Evolutionary conservation across 2,329 filamentous ascomycete species (phyloP).

Genomic region (Penicillium sp.): DNA sequence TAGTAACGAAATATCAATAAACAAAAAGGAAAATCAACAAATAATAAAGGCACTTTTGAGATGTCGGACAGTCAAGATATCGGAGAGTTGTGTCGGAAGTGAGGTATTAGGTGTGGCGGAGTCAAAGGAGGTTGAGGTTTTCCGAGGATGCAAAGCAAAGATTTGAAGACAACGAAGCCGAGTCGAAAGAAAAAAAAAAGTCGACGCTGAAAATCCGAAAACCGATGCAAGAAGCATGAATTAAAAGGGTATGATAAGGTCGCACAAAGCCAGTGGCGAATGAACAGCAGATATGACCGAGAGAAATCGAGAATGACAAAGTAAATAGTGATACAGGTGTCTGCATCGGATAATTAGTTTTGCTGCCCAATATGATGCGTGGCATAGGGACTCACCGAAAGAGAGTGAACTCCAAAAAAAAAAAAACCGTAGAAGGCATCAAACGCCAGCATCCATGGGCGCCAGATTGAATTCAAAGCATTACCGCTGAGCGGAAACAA

Average conservation of each 20-base stretch:
- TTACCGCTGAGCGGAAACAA: conserved; percentile 20
- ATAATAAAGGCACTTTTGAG: conserved; percentile 24
- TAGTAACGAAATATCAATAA: conserved; percentile 16
- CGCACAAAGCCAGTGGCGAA: conserved; percentile 21
- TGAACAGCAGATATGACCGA: conserved; percentile 19
- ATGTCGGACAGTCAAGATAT: conserved; percentile 9
- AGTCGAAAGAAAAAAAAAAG: conserved; percentile 14
- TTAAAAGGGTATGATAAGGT: conserved; percentile 30
- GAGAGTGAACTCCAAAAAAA: conserved; percentile 21
- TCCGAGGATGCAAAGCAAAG: conserved; percentile 14
- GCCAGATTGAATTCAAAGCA: conserved; percentile 22
- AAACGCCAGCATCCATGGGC: conserved; percentile 26
- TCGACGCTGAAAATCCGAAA: conserved; percentile 28
- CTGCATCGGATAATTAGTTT: conserved; percentile 22
- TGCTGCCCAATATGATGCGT: conserved; percentile 21
- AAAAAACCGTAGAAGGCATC: conserved; percentile 22
- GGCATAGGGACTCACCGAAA: conserved; percentile 26
- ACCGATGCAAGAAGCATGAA: conserved; percentile 24
- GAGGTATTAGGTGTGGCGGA: conserved; percentile 3
- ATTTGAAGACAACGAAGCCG: conserved; percentile 11
- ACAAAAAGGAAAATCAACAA: conserved; percentile 12
- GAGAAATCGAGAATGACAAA: conserved; percentile 8
- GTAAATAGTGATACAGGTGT: conserved; percentile 33
- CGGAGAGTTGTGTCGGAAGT: conserved; percentile 10
- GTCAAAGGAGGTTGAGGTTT: conserved; percentile 6